Evolutionary conservation across 2,329 filamentous ascomycete genomes (phyloP).

Genomic region (Trichoderma cornu-damae): DNA sequence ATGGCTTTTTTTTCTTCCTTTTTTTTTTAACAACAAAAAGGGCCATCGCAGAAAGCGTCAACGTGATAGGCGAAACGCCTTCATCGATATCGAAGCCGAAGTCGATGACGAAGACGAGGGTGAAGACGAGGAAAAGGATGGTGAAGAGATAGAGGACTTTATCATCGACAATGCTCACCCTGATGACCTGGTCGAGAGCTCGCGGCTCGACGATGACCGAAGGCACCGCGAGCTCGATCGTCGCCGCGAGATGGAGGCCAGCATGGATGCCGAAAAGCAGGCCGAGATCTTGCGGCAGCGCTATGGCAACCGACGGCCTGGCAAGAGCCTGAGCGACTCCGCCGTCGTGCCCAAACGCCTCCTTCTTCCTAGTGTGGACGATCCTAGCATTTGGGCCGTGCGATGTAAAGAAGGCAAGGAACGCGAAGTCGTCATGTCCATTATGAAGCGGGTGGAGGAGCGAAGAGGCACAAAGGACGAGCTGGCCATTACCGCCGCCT

Average conservation of each 20-base stretch:
- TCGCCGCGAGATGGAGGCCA: constrained; percentile 78
- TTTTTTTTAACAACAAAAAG: too few relatives aligned
- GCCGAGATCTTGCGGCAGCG: constrained; percentile 80
- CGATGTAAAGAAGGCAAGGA: constrained; percentile 95
- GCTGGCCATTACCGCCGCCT: constrained; percentile 79
- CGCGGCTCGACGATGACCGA: constrained; percentile 79
- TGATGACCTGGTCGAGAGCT: constrained; percentile 78
- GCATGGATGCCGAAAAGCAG: constrained; percentile 89
- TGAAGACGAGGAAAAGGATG: constrained; percentile 84
- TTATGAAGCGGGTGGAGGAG: constrained; percentile 86
- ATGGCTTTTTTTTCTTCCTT: too few relatives aligned
- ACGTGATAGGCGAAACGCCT: constrained; percentile 70
- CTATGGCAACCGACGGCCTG: constrained; percentile 73
- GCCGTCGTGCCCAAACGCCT: constrained; percentile 78
- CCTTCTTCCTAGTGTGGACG: constrained; percentile 85
- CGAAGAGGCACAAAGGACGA: constrained; percentile 71
- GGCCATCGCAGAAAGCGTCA: constrained; percentile 75
- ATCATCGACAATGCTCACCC: constrained; percentile 87
- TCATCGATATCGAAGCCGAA: constrained; percentile 97
- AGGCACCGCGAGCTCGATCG: constrained; percentile 92
- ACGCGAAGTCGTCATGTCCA: constrained; percentile 78
- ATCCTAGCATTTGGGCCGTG: constrained; percentile 93
- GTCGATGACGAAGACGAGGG: constrained; percentile 91
- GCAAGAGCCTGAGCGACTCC: constrained; percentile 61
- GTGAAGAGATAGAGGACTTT: constrained; percentile 75